Percentiles rank a stretch among this genome's conserved stretches.
Evolutionary conservation across 2,329 filamentous ascomycete species (phyloP).

Genomic region (Epichloe hybrida): DNA sequence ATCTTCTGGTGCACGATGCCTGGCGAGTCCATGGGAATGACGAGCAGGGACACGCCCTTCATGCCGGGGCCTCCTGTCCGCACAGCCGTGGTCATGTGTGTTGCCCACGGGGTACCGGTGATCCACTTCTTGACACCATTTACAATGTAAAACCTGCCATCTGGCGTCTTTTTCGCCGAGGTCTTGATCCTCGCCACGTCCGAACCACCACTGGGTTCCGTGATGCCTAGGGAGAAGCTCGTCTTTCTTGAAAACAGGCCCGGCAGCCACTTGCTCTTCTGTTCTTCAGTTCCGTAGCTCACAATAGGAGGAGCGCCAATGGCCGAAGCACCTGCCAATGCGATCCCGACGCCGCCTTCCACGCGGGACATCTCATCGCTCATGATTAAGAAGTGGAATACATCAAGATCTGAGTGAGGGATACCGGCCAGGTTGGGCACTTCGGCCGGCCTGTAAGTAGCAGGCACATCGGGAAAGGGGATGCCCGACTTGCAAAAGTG

Average conservation of each 20-base stretch:
- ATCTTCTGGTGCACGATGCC: conserved; percentile 41
- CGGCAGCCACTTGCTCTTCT: conserved; percentile 40
- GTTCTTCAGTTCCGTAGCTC: conserved; percentile 41
- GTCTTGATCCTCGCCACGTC: conserved; percentile 52
- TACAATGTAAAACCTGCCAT: conserved; percentile 42
- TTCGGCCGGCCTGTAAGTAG: conserved; percentile 19
- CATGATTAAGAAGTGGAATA: conserved; percentile 41
- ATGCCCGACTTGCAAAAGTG: conserved; percentile 27
- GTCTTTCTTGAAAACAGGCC: conserved; percentile 44
- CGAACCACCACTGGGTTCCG: conserved; percentile 47
- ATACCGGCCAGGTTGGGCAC: conserved; percentile 27
- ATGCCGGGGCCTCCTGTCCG: conserved; percentile 42
- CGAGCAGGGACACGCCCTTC: conserved; percentile 40
- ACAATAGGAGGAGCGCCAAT: conserved; percentile 53
- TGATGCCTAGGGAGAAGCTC: conserved; percentile 51
- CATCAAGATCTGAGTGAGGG: conserved; percentile 35
- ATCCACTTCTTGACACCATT: conserved; percentile 59
- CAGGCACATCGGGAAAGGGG: conserved; percentile 21
- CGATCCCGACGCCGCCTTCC: conserved; percentile 42
- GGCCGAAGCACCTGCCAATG: conserved; percentile 43
- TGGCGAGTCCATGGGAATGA: conserved; percentile 35
- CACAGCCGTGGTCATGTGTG: conserved; percentile 49
- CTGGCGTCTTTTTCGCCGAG: conserved; percentile 32
- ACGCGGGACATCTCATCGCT: conserved; percentile 42
- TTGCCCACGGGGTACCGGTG: conserved; percentile 46